Conservation (phyloP, 2,329 filamentous ascomycete genomes). For the Septoria linicola region DNA sequence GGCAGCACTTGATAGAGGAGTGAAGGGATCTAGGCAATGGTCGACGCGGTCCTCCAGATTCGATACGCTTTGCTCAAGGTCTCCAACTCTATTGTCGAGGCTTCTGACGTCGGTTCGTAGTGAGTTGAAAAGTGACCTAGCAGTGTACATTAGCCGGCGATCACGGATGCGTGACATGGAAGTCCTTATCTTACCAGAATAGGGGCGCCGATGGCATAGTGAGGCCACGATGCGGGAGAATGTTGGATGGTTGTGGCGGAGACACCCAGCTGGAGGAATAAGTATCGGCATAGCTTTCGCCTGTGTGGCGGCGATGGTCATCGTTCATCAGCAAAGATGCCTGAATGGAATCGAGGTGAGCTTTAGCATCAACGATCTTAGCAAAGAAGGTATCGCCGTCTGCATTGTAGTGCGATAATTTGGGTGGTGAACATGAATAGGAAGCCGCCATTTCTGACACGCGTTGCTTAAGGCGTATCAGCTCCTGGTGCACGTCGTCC, state of each 20-base stretch:
- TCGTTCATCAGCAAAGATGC: slow-evolving; percentile 7
- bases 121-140: slow-evolving; percentile 24
- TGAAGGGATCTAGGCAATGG: slow-evolving; percentile 6
- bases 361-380: slow-evolving; percentile 19
- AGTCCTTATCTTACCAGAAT: slow-evolving; percentile 23
- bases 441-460: slow-evolving; percentile 26
- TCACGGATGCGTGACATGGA: not conserved
- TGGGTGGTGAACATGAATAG: slow-evolving; percentile 2
- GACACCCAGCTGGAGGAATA: not conserved
- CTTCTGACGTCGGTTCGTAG: slow-evolving; percentile 25
- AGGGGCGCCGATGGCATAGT: slow-evolving; percentile 25
- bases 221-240: slow-evolving; percentile 7
- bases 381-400: slow-evolving; percentile 16
- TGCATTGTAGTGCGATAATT: slow-evolving; percentile 1
- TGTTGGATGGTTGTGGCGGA: not conserved
- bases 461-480: slow-evolving; percentile 29
- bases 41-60: slow-evolving; percentile 30
- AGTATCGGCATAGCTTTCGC: not conserved
- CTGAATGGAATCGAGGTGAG: slow-evolving; percentile 19
- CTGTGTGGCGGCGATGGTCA: not conserved
- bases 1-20: slow-evolving; percentile 22
- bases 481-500: slow-evolving; percentile 31
- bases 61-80: slow-evolving; percentile 26
- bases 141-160: not conserved
- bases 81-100: slow-evolving; percentile 20